phyloP scores from a whole-genome alignment of 73 alveolate genomes.

The Urostyla sp. region DNA sequence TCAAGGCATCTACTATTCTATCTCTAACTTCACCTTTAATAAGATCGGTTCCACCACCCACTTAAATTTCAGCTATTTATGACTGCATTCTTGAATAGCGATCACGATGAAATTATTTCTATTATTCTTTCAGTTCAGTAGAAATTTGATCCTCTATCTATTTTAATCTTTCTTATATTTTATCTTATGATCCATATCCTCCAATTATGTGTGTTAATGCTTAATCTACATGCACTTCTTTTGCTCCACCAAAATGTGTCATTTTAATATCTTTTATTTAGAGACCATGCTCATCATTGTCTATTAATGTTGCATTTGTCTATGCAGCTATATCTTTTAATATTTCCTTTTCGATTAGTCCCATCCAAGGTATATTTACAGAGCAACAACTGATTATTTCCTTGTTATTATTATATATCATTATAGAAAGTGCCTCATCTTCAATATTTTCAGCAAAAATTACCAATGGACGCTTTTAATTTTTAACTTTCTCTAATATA shows the following conservation, averaged over 20 bases:
- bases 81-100: conserved; percentile 82
- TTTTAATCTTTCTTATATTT: conserved; percentile 66
- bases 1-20: conserved; percentile 84
- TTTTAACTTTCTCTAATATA: conserved; percentile 68
- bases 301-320: conserved; percentile 75
- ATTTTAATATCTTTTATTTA: conserved; percentile 51
- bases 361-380: conserved; percentile 88
- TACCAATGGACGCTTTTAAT: conserved; percentile 71
- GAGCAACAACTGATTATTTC: conserved; percentile 79
- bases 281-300: conserved; percentile 53
- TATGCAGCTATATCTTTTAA: conserved; percentile 77
- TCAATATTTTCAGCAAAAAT: conserved; percentile 81
- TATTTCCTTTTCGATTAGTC: conserved; percentile 72
- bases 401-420: conserved; percentile 75
- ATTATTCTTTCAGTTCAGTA: conserved; percentile 55
- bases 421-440: conserved; percentile 77
- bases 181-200: conserved; percentile 68
- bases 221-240: conserved; percentile 52
- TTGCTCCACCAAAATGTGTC: conserved; percentile 70
- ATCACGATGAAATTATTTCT: conserved; percentile 66
- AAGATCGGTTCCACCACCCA: conserved; percentile 87
- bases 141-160: conserved; percentile 44
- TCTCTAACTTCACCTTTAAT: conserved; percentile 87
- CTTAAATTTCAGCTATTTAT: conserved; percentile 76
- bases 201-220: conserved; percentile 79